Evolutionary conservation across 2,329 filamentous ascomycete species (phyloP), one percentile per base, ranked within the genome.

Genomic region (Verticillium nubilum): DNA sequence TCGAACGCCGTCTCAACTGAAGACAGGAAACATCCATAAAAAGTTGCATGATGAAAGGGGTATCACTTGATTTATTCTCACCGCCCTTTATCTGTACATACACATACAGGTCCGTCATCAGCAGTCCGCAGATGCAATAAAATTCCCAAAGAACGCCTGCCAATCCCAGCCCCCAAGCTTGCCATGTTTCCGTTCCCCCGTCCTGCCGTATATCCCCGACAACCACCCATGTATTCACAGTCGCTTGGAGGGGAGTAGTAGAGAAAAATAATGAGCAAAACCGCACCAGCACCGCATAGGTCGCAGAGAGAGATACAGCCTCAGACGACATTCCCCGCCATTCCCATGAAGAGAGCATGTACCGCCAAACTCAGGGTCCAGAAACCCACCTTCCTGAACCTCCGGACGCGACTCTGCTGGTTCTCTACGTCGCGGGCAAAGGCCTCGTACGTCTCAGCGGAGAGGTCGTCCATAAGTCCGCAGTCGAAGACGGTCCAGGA

Each of bases 401-500:
- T 84, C 56, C 94, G 83, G 66, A 92, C 89, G 57, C 92, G 87
- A 65, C 89, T 91, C 72, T 96, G 89, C 67, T 95, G 90, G 74
- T 97, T 90, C 63, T 92, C 88, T 31, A 99, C 92, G 72, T 97
- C 92, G 63, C 87, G 86, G 37, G 92, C 92, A 74, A 99, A 98
- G 0, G 95, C 95, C 67, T 94, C 87, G 72, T 99, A 99, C 57
- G 92, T 92, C 82, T 97, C 95, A 64, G 90, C 91, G 6, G 90
- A 94, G 62, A 96, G 78, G 74, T 99, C 95, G 68, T 96, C 91
- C 88, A 98, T 92, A 58, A 99, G 78, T 1, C 92, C 93, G 68
- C 90, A 95, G 74, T 99, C 95, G 71, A 90, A 98, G 28, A 96
- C 83, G 3, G 93, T 94, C 95, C 95, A 98, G 66, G 90, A 91